These are phyloP conservation scores for Centella asiatica DNA, from an alignment of 129 eudicot genomes.

Conservation along the genomic window DNA sequence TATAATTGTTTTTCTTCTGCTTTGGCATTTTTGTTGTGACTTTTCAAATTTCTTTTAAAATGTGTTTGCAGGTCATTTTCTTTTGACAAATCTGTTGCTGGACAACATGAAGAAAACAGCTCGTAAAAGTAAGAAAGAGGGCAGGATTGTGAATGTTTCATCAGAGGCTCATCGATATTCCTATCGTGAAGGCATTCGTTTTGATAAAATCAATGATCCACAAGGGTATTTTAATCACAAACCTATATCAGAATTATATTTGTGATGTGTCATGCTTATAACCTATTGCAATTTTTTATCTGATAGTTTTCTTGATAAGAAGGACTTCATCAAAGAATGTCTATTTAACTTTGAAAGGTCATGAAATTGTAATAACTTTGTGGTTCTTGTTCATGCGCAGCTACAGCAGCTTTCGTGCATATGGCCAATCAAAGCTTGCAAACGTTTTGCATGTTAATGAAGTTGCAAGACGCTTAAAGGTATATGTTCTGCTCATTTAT, in stretches of 20 bases:
- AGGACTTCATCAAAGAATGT: background rate
- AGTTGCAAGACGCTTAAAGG: constrained; percentile 60
- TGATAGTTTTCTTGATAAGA: background rate
- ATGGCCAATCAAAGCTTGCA: constrained; percentile 83
- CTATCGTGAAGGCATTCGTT: constrained; percentile 63
- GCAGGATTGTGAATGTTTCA: constrained; percentile 70
- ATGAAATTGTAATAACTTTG: background rate
- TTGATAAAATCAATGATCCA: constrained; percentile 49
- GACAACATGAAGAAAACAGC: constrained; percentile 75
- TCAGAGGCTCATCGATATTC: constrained; percentile 59
- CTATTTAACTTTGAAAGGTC: background rate
- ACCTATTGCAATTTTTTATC: background rate
- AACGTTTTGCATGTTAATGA: constrained; percentile 67
- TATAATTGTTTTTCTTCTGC: background rate
- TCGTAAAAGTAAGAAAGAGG: constrained; percentile 45
- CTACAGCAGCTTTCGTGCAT: constrained; percentile 47
- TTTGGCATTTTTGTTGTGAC: background rate
- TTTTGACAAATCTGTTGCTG: constrained; percentile 54
- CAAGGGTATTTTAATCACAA: constrained; percentile 27
- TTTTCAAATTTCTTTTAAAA: background rate
- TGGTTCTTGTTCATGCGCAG: constrained; percentile 26
- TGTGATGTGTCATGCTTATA: background rate
- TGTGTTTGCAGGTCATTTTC: constrained; percentile 61
- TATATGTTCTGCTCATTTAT: constrained; percentile 11
- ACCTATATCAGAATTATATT: background rate